Evolutionary conservation across 2,329 filamentous ascomycete genomes (phyloP), one percentile per base, ranked within the genome.

Genomic region (Ascochyta pisi): DNA sequence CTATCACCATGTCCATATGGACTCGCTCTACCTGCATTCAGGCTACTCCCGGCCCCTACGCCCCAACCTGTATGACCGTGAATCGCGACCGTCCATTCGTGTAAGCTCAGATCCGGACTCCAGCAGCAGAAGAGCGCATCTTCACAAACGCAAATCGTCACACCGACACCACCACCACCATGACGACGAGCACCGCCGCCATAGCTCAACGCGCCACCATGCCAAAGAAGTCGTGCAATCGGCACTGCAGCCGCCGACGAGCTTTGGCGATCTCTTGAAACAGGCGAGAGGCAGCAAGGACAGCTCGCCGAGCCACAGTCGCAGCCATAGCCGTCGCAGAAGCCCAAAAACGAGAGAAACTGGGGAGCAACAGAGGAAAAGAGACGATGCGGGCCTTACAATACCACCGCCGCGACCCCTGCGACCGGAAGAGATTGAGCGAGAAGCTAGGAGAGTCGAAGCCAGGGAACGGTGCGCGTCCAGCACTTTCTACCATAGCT

Each of bases 181-280:
- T 31, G 59, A 65, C 41, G 59, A 64, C 26, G 63, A 70, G 48
- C 67, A 70, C 23, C 64, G 70, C 42, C 63, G 65, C 23, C 69
- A 71, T 49, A 62, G 65, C 55, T 71, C 70, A 34, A 51, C 53
- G 9, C 63, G 55, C 12, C 70, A 73, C 35, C 69, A 80, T 54
- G 66, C 67, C 12, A 79, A 77, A 61, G 77, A 79, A 56, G 74
- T 73, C 1, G 75, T 79, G 27, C 77, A 80, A 57, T 79, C 77
- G 16, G 78, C 78, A 57, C 68, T 79, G 35, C 74, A 77, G 52
- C 74, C 77, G 5, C 78, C 78, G 0, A 76, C 78, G 13, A 78
- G 75, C 63, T 78, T 81, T 58, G 78, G 78, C 29, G 73, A 76
- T 44, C 61, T 80, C 16, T 61, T 80, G 51, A 76, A 76, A 42